Conservation (phyloP, 495 filamentous ascomycete species). For the Hypoxylon lenormandii region DNA sequence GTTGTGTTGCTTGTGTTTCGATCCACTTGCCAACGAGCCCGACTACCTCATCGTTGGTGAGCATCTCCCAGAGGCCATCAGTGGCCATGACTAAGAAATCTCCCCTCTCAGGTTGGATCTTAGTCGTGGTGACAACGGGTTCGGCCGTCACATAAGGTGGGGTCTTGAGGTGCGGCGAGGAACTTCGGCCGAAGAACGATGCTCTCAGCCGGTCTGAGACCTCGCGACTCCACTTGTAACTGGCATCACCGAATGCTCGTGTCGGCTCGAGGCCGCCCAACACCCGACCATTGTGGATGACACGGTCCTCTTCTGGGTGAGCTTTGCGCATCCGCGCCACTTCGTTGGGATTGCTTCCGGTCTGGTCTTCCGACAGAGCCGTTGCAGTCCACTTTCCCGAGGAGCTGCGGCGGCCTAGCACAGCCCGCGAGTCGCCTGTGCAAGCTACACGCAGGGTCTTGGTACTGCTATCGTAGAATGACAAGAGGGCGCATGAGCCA, state of each 20-base stretch:
- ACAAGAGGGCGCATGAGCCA: constrained; percentile 93
- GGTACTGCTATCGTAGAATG: constrained; percentile 89
- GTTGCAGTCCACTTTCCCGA: constrained; percentile 95
- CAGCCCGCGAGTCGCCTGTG: constrained; percentile 92
- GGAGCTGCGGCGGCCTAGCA: constrained; percentile 80
- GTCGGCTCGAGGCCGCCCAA: constrained; percentile 91
- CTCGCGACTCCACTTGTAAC: constrained; percentile 94
- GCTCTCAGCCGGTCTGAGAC: constrained; percentile 81
- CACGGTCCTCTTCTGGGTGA: constrained; percentile 87
- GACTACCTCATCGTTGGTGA: constrained; percentile 97
- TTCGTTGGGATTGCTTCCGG: constrained; percentile 85
- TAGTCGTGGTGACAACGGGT: constrained; percentile 93
- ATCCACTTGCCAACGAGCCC: constrained; percentile 97
- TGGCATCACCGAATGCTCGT: constrained; percentile 93
- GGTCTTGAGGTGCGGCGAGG: constrained; percentile 78
- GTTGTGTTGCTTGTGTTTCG: constrained; percentile 72
- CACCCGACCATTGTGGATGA: constrained; percentile 86
- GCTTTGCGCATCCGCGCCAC: constrained; percentile 80
- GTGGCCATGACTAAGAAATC: constrained; percentile 98
- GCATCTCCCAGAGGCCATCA: constrained; percentile 98
- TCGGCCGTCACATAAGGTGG: constrained; percentile 99
- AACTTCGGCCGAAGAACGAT: constrained; percentile 85
- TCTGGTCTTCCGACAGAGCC: constrained; percentile 90
- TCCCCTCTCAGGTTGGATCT: constrained; percentile 87
- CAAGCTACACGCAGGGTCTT: constrained; percentile 90